phyloP scores from a whole-genome alignment of 1,139 yeast genomes.

The Debaryomycetaceae sp. region DNA sequence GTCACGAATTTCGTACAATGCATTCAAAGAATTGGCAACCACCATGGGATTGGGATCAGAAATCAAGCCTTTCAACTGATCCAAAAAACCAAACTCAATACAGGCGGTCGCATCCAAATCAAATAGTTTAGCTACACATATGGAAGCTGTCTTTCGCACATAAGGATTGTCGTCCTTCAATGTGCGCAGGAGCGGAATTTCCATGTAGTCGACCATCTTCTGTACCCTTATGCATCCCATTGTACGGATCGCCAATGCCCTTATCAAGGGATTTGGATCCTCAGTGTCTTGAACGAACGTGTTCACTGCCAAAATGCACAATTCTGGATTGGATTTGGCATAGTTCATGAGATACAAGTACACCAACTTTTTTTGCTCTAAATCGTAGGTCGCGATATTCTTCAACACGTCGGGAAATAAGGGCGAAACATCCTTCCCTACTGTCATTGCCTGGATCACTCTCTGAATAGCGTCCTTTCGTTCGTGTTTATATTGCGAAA shows the following conservation, averaged over 20 bases:
- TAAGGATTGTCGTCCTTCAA: slow-evolving; percentile 92
- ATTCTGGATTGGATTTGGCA: slow-evolving; percentile 93
- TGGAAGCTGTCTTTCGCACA: slow-evolving; percentile 95
- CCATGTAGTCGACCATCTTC: slow-evolving; percentile 92
- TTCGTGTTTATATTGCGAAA: slow-evolving; percentile 91
- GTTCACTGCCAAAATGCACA: slow-evolving; percentile 93
- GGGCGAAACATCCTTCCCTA: slow-evolving; percentile 96
- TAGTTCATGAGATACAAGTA: slow-evolving; percentile 94
- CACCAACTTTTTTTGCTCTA: slow-evolving; percentile 95
- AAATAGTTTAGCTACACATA: slow-evolving; percentile 92
- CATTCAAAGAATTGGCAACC: slow-evolving; percentile 86
- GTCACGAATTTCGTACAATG: slow-evolving; percentile 79
- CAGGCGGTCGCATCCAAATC: slow-evolving; percentile 82
- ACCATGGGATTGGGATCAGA: slow-evolving; percentile 96
- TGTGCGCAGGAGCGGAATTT: slow-evolving; percentile 81
- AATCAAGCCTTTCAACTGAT: slow-evolving; percentile 62
- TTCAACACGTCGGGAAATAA: slow-evolving; percentile 94
- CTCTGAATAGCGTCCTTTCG: slow-evolving; percentile 95
- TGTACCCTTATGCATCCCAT: slow-evolving; percentile 98
- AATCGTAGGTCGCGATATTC: slow-evolving; percentile 94
- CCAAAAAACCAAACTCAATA: slow-evolving; percentile 82
- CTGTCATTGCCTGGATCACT: slow-evolving; percentile 97
- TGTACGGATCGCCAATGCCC: slow-evolving; percentile 95
- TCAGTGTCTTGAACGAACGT: slow-evolving; percentile 96
- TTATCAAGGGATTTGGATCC: slow-evolving; percentile 92